Percentiles rank a stretch among this genome's conserved stretches.
phyloP scores from a whole-genome alignment of 306 rosid genomes.

The Cercis canadensis region DNA sequence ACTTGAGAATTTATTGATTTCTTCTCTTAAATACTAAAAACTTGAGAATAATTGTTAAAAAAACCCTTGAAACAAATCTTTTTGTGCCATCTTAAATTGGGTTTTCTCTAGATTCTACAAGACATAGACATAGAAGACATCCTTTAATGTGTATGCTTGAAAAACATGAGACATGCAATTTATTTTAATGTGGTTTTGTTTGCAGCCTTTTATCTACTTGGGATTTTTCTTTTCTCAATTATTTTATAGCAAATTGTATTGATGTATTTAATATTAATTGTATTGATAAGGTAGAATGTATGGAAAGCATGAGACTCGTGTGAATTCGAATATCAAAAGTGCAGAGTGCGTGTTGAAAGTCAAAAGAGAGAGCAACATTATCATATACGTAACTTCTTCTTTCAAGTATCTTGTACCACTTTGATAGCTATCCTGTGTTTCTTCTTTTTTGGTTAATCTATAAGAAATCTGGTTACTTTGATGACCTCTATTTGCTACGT shows the following conservation, averaged over 20 bases:
- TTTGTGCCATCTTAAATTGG: too few relatives aligned
- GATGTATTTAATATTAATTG: not conserved
- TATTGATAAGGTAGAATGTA: not conserved
- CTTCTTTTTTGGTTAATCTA: not conserved
- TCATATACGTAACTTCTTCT: too few relatives aligned
- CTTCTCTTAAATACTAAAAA: too few relatives aligned
- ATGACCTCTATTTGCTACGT: not conserved
- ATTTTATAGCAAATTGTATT: not conserved
- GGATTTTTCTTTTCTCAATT: too few relatives aligned
- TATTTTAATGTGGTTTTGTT: not conserved
- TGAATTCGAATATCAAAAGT: not conserved
- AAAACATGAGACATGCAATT: not conserved
- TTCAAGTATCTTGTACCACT: too few relatives aligned
- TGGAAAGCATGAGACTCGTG: not conserved
- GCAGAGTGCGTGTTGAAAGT: constrained; percentile 19
- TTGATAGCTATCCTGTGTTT: too few relatives aligned
- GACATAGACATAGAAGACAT: too few relatives aligned
- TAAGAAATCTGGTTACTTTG: not conserved
- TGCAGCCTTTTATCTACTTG: not conserved
- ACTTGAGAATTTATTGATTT: too few relatives aligned
- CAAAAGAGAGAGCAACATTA: not conserved
- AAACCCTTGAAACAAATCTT: too few relatives aligned
- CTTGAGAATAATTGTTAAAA: too few relatives aligned
- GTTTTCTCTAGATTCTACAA: too few relatives aligned
- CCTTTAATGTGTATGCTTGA: not conserved